Conservation (phyloP, 129 eudicot species). For the Centella asiatica region DNA sequence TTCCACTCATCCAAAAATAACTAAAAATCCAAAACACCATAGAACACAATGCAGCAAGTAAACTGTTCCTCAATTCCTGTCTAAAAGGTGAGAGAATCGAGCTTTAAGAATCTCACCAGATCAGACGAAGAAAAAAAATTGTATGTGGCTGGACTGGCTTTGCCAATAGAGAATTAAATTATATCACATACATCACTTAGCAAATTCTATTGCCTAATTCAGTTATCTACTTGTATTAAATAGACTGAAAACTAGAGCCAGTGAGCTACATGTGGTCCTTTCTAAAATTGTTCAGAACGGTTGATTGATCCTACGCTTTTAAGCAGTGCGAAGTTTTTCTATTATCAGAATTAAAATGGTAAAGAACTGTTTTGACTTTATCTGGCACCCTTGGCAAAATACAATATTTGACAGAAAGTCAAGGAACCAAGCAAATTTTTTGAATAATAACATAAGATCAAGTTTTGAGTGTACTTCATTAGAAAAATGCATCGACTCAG, state of each 20-base stretch:
- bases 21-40: neutral
- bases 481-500: conserved; percentile 86
- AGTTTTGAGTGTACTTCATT: conserved; percentile 62
- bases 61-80: too few relatives aligned
- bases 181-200: too few relatives aligned
- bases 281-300: neutral
- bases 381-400: conserved; percentile 7
- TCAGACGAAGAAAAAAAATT: neutral
- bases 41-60: neutral
- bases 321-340: neutral
- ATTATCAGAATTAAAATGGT: neutral
- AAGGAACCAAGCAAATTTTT: conserved; percentile 1
- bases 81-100: neutral
- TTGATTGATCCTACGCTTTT: neutral
- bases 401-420: conserved; percentile 3
- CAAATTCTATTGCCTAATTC: neutral
- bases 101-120: neutral
- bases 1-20: neutral
- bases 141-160: neutral
- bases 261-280: neutral
- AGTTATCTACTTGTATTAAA: too few relatives aligned
- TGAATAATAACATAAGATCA: neutral
- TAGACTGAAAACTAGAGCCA: too few relatives aligned
- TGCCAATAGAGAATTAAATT: neutral
- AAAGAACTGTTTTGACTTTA: neutral